Percentiles rank a stretch among this genome's conserved stretches.
These are phyloP conservation scores for Emydomyces testavorans DNA, from an alignment of 2,329 filamentous ascomycete species.

Conservation along the genomic window DNA sequence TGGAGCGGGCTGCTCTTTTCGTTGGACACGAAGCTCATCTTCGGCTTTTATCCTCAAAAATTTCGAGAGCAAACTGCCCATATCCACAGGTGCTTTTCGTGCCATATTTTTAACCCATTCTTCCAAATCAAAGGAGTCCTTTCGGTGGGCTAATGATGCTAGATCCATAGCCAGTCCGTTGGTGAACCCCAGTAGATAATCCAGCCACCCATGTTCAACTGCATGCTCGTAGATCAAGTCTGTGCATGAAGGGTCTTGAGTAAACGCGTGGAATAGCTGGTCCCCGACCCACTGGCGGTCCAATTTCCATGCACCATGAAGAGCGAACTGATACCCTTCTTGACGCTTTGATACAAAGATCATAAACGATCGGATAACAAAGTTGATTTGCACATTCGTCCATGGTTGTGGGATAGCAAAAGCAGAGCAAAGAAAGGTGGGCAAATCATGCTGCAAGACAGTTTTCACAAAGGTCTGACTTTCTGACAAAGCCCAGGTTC, in stretches of 20 bases:
- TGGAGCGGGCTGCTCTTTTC: conserved; percentile 52
- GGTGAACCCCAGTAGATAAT: conserved; percentile 63
- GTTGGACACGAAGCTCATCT: conserved; percentile 64
- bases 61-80: conserved; percentile 60
- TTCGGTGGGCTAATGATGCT: conserved; percentile 70
- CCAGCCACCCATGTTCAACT: conserved; percentile 69
- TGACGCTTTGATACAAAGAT: conserved; percentile 72
- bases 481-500: conserved; percentile 46
- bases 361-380: conserved; percentile 50
- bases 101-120: conserved; percentile 66
- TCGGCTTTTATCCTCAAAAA: conserved; percentile 78
- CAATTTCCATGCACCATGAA: conserved; percentile 84
- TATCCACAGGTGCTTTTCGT: conserved; percentile 51
- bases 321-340: conserved; percentile 70
- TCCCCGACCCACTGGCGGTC: conserved; percentile 77
- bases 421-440: conserved; percentile 42
- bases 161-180: conserved; percentile 83
- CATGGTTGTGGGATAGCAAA: conserved; percentile 40
- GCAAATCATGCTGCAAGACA: conserved; percentile 45
- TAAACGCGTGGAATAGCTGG: conserved; percentile 66
- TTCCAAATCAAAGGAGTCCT: conserved; percentile 65
- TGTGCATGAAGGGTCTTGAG: conserved; percentile 55
- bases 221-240: conserved; percentile 67
- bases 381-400: conserved; percentile 38
- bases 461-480: conserved; percentile 47